Percentiles rank a stretch among this genome's conserved stretches.
phyloP scores from a whole-genome alignment of 1,139 yeast species.

The Taphrina deformans region DNA sequence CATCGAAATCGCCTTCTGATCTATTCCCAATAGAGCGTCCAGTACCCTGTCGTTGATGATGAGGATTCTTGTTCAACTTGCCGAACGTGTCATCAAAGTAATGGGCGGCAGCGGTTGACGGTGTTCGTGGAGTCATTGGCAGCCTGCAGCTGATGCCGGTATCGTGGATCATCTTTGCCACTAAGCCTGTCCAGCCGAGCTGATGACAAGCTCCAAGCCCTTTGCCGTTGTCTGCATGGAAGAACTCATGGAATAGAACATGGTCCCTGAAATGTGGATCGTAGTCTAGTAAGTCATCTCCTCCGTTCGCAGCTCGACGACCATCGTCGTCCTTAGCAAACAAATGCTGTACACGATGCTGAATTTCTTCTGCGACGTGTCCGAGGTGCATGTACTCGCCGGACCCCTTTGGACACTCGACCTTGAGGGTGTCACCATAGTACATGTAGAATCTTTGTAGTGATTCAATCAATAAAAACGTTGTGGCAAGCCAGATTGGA shows the following conservation, averaged over 20 bases:
- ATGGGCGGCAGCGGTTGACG: constrained; percentile 47
- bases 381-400: constrained; percentile 81
- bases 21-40: constrained; percentile 33
- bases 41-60: constrained; percentile 32
- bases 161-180: constrained; percentile 91
- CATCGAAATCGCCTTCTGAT: constrained; percentile 15
- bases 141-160: constrained; percentile 34
- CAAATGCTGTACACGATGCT: constrained; percentile 78
- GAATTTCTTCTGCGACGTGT: constrained; percentile 88
- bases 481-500: constrained; percentile 98
- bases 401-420: constrained; percentile 88
- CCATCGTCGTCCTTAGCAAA: constrained; percentile 73
- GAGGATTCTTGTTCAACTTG: constrained; percentile 27
- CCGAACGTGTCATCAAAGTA: constrained; percentile 47
- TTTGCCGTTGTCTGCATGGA: constrained; percentile 93
- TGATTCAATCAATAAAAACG: constrained; percentile 82
- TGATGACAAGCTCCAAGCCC: constrained; percentile 96
- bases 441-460: constrained; percentile 85
- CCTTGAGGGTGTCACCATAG: constrained; percentile 82
- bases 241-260: constrained; percentile 82
- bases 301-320: constrained; percentile 79
- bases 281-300: constrained; percentile 56
- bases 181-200: constrained; percentile 95
- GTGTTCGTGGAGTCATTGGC: constrained; percentile 46
- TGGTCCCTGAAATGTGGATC: constrained; percentile 77